Evolutionary conservation across 257 asterid species (phyloP).

Genomic region (Cynanchum wilfordii): DNA sequence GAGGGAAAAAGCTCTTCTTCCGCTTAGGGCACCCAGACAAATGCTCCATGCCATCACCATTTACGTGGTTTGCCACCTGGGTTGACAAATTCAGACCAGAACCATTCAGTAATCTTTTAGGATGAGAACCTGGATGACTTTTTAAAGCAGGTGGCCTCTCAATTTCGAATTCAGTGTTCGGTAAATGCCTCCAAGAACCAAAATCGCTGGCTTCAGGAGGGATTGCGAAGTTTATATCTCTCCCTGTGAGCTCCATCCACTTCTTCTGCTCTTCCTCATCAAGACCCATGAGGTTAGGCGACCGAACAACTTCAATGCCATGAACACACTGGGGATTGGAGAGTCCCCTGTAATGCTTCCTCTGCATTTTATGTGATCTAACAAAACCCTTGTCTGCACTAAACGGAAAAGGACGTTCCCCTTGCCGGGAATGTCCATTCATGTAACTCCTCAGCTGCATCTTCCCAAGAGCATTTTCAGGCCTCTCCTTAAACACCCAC

Average conservation of each 20-base stretch:
- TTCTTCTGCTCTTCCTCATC: conserved; percentile 45
- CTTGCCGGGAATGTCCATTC: conserved; percentile 51
- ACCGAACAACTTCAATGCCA: conserved; percentile 43
- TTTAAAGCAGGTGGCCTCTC: conserved; percentile 29
- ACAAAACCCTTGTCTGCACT: conserved; percentile 43
- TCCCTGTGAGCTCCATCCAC: conserved; percentile 47
- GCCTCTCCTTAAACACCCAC: conserved; percentile 54
- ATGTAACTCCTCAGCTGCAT: conserved; percentile 49
- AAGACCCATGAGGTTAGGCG: conserved; percentile 35
- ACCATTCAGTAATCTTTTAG: conserved; percentile 33
- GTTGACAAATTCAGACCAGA: conserved; percentile 37
- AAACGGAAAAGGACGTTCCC: conserved; percentile 43
- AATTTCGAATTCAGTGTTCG: conserved; percentile 36
- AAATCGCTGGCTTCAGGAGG: conserved; percentile 46
- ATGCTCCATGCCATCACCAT: conserved; percentile 39
- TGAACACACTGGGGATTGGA: conserved; percentile 50
- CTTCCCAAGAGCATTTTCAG: conserved; percentile 50
- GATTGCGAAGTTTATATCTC: conserved; percentile 38
- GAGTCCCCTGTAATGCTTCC: conserved; percentile 45
- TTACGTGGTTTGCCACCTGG: conserved; percentile 19
- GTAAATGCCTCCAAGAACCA: conserved; percentile 42
- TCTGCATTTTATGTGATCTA: conserved; percentile 45
- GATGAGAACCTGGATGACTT: conserved; percentile 19
- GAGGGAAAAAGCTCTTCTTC: conserved; percentile 26
- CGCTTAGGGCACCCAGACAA: conserved; percentile 32